A percentile compares a stretch with the other conserved stretches of the same genome.
Conservation (phyloP, 768 basidiomycete genomes). For the Rhodosporidiobolus odoratus region DNA sequence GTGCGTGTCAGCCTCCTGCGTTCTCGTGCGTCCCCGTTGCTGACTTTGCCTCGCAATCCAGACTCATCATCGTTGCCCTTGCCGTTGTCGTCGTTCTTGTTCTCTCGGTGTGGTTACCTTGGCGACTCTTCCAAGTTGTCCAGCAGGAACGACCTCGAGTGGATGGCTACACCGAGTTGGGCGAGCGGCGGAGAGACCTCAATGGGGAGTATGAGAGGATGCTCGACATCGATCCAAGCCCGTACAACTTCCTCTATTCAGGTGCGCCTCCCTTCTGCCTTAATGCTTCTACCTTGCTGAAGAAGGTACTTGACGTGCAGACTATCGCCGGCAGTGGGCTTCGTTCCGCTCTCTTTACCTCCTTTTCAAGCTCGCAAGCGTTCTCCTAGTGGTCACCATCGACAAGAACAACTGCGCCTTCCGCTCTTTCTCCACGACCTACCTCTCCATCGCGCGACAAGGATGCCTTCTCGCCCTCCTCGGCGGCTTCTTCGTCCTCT, state of each 20-base stretch:
- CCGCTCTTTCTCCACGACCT: conserved; percentile 54
- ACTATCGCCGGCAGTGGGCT: conserved; percentile 65
- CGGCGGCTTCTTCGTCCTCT: conserved; percentile 56
- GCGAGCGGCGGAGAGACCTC: conserved; percentile 54
- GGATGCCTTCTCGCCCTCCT: conserved; percentile 58
- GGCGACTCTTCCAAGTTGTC: conserved; percentile 59
- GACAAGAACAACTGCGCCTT: conserved; percentile 68
- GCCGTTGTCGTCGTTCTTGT: conserved; percentile 54
- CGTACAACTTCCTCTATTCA: conserved; percentile 65
- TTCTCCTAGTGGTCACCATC: conserved; percentile 62
- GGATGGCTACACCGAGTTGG: conserved; percentile 67
- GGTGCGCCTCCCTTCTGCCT: conserved; percentile 49
- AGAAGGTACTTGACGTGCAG: conserved; percentile 46
- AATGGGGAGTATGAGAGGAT: conserved; percentile 62
- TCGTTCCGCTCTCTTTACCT: conserved; percentile 46
- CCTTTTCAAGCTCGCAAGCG: conserved; percentile 60
- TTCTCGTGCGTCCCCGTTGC: conserved; percentile 47
- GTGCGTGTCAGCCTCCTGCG: too few relatives aligned
- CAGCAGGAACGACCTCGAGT: conserved; percentile 59
- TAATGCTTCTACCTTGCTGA: background rate
- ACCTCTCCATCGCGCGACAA: conserved; percentile 60
- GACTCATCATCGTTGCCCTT: conserved; percentile 58
- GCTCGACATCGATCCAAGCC: conserved; percentile 60
- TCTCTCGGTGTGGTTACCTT: conserved; percentile 61
- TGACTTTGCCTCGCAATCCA: conserved; percentile 56